A percentile compares a stretch with the other conserved stretches of the same genome.
Conservation (phyloP, 1,139 yeast species). For the Groenewaldozyma auringiensis region DNA sequence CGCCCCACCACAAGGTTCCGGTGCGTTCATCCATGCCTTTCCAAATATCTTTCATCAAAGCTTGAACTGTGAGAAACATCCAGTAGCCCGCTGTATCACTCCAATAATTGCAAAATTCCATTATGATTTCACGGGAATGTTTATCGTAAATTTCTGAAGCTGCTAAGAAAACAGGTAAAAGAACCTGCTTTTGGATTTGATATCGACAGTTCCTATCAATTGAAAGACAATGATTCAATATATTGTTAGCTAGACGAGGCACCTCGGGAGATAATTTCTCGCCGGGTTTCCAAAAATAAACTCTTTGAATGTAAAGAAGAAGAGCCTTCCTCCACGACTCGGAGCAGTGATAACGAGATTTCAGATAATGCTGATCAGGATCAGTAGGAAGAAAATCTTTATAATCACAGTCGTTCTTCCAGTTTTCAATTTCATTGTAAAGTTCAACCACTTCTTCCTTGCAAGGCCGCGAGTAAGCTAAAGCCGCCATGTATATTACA, state of each 20-base stretch:
- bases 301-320: conserved; percentile 5
- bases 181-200: conserved; percentile 6
- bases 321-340: conserved; percentile 7
- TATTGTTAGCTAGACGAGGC: not conserved
- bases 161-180: conserved; percentile 4
- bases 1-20: not conserved
- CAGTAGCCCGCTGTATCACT: not conserved
- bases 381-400: conserved; percentile 3
- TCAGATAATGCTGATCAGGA: not conserved
- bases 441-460: not conserved
- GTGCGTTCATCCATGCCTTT: not conserved
- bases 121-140: conserved; percentile 1
- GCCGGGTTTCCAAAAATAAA: not conserved
- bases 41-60: conserved; percentile 4
- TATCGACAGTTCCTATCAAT: not conserved
- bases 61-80: conserved; percentile 2
- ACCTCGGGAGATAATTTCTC: not conserved
- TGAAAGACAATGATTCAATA: conserved; percentile 4
- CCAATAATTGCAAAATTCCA: conserved; percentile 6
- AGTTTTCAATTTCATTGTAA: conserved; percentile 2
- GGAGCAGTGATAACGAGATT: conserved; percentile 3
- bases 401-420: conserved; percentile 3
- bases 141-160: conserved; percentile 1
- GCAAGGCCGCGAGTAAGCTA: not conserved
- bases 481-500: conserved; percentile 2